Percentiles rank a stretch among this genome's conserved stretches.
Conservation (phyloP, 1,284 basidiomycete genomes). For the Ganoderma leucocontextum region DNA sequence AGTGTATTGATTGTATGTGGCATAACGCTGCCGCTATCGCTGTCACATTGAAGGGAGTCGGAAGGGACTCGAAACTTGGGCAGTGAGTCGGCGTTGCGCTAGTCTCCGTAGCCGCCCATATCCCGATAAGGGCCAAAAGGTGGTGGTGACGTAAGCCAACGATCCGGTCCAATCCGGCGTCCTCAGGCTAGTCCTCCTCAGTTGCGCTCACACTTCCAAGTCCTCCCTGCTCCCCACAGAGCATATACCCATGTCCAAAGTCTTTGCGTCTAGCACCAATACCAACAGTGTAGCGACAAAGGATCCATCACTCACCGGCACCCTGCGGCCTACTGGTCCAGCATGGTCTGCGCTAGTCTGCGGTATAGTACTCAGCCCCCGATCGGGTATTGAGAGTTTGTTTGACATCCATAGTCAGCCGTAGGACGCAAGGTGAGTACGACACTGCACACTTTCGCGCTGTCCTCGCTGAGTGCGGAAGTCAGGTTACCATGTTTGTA, state of each 20-base stretch:
- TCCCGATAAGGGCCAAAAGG: too few species aligned
- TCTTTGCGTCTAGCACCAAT: not conserved
- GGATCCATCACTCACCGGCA: not conserved
- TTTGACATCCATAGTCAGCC: not conserved
- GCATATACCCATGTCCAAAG: not conserved
- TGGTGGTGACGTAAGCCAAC: not conserved
- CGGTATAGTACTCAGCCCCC: not conserved
- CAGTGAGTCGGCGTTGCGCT: too few species aligned
- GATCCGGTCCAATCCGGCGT: not conserved
- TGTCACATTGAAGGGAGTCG: too few species aligned
- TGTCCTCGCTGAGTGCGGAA: not conserved
- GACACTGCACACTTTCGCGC: not conserved
- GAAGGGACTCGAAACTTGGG: too few species aligned
- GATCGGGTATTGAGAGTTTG: constrained; percentile 3
- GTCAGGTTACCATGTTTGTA: too few species aligned
- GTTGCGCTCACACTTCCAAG: not conserved
- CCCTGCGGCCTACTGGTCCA: not conserved
- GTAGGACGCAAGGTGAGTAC: not conserved
- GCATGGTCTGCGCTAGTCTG: not conserved
- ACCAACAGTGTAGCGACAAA: not conserved
- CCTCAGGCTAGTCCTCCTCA: not conserved
- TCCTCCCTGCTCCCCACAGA: not conserved
- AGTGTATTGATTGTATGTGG: too few species aligned
- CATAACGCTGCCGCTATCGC: too few species aligned
- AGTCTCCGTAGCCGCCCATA: too few species aligned